Evolutionary conservation across 305 asterid genomes (phyloP).

Genomic region (Fraxinus nigra): DNA sequence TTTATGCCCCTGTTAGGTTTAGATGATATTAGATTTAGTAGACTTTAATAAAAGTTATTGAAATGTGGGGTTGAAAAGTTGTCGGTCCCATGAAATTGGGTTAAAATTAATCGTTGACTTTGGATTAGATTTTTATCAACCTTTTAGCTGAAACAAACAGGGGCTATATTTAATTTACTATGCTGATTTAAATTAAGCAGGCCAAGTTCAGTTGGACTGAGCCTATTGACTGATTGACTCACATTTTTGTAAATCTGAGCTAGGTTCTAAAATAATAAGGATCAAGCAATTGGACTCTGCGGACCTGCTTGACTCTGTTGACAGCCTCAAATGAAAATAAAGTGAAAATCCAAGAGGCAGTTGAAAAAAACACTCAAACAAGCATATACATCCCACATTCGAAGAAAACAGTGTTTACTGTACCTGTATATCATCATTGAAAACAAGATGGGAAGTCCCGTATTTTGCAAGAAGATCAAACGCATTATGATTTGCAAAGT

Average conservation of each 20-base stretch:
- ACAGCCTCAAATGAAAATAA: neutral
- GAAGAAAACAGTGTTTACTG: neutral
- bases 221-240: neutral
- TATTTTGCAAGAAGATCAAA: conserved; percentile 50
- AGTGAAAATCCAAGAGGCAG: neutral
- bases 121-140: neutral
- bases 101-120: neutral
- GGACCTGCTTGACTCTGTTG: neutral
- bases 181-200: neutral
- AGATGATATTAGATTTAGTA: neutral
- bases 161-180: neutral
- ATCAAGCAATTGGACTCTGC: neutral
- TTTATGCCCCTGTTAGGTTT: neutral
- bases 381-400: neutral
- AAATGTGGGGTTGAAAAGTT: neutral
- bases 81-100: neutral
- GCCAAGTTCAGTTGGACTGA: neutral
- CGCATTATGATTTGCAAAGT: conserved; percentile 57
- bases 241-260: neutral
- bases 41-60: neutral
- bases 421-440: conserved; percentile 55
- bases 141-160: neutral
- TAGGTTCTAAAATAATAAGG: neutral
- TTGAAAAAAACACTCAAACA: neutral
- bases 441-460: conserved; percentile 48